These are phyloP conservation scores for Eucalyptus polybractea DNA, from an alignment of 345 rosid genomes.

Conservation along the genomic window DNA sequence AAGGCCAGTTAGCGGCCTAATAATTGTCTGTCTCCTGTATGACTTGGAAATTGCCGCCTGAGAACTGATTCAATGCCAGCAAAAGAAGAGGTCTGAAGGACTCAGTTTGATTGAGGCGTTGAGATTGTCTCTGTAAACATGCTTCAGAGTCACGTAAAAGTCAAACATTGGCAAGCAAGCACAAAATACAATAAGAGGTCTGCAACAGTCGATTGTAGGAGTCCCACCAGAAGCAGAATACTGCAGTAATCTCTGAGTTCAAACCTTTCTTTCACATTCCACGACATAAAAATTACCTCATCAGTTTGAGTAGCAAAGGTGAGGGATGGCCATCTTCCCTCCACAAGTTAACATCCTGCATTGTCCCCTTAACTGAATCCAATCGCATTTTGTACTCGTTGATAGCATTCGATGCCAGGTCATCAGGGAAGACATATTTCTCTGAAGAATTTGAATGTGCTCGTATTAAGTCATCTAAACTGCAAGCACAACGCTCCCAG, in stretches of 20 bases:
- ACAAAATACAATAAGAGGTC: not conserved
- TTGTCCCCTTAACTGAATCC: constrained; percentile 20
- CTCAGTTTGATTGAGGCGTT: not conserved
- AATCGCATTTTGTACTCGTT: not conserved
- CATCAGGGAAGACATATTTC: constrained; percentile 6
- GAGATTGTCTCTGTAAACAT: not conserved
- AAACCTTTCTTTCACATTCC: not conserved
- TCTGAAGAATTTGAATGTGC: constrained; percentile 18
- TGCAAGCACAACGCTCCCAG: constrained; percentile 72
- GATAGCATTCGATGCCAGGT: constrained; percentile 11
- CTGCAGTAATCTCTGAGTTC: not conserved
- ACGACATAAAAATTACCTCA: constrained; percentile 39
- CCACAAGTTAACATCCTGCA: constrained; percentile 49
- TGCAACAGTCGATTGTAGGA: not conserved
- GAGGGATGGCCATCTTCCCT: constrained; percentile 67
- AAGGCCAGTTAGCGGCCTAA: not conserved
- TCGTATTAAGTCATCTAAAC: constrained; percentile 62
- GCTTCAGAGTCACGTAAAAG: constrained; percentile 20
- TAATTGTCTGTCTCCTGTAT: not conserved
- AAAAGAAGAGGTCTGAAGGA: not conserved
- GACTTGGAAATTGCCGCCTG: not conserved
- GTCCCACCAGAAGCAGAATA: not conserved
- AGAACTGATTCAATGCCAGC: not conserved
- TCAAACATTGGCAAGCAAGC: not conserved
- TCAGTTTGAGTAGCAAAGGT: constrained; percentile 45